These are phyloP conservation scores for Leccinum arenicola DNA, from an alignment of 768 basidiomycete genomes.

Conservation along the genomic window DNA sequence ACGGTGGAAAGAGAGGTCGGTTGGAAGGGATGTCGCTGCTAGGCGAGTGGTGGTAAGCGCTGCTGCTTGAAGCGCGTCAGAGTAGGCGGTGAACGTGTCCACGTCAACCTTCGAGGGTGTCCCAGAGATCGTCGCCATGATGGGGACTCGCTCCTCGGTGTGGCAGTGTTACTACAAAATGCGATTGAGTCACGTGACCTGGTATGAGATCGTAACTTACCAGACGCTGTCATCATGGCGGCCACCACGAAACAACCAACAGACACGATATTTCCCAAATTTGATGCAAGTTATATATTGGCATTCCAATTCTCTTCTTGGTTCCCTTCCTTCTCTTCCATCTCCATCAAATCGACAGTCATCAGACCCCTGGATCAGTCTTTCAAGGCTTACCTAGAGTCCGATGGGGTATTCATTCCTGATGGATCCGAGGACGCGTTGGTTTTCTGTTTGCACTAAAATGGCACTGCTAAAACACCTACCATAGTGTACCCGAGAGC, in stretches of 20 bases:
- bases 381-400: conserved; percentile 71
- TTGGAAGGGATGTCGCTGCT: conserved; percentile 56
- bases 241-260: neutral
- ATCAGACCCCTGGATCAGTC: conserved; percentile 62
- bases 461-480: neutral
- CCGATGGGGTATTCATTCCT: conserved; percentile 84
- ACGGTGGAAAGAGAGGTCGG: conserved; percentile 86
- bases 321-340: conserved; percentile 66
- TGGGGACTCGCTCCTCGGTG: neutral
- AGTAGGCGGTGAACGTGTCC: conserved; percentile 49
- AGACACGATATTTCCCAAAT: conserved; percentile 45
- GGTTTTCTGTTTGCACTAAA: conserved; percentile 26
- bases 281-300: conserved; percentile 52
- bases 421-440: conserved; percentile 78
- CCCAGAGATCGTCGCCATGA: conserved; percentile 14
- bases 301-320: conserved; percentile 83
- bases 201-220: neutral
- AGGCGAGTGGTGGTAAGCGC: conserved; percentile 64
- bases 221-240: neutral
- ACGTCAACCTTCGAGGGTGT: conserved; percentile 13
- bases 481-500: conserved; percentile 48
- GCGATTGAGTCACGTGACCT: conserved; percentile 13
- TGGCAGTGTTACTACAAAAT: conserved; percentile 1
- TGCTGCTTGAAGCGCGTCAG: conserved; percentile 53
- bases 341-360: conserved; percentile 71